Evolutionary conservation across 2,329 filamentous ascomycete species (phyloP), one percentile per base, ranked within the genome.

Genomic region (Alternaria viburni): DNA sequence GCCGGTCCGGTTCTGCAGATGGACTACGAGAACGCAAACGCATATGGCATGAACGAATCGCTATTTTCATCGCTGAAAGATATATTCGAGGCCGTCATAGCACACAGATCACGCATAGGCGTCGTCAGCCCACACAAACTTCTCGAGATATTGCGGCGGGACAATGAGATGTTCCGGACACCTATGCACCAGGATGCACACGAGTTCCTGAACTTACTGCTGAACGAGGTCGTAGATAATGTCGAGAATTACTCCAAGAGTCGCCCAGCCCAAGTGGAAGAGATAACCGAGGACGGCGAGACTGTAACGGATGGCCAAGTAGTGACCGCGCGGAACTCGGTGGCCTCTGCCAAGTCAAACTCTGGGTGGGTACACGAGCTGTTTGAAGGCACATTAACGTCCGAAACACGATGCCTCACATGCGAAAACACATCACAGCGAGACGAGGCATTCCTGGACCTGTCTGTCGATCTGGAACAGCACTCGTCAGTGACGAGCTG

Each of bases 171-270:
- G 91, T 99, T 99, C 75, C 90, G 93, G 62, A 95, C 93, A 43
- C 92, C 94, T 5, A 97, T 97, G 92, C 96, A 99, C 79, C 96
- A 99, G 78, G 96, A 99, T 78, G 96, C 96, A 1, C 96, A 99
- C 79, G 96, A 99, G 77, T 99, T 99, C 71, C 88, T 98, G 72
- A 97, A 97, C 63, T 84, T 98, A 30, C 86, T 99, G 3, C 85
- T 99, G n/a, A 99, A 99, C 79, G 92, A 97, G 77, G 92, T 99
- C 32, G 95, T 99, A 56, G 88, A 93, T 51, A 97, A 95, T 74
- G 93, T 99, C 25, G 96, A 99, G 81, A 87, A 89, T n/a, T 93
- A 94, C 72, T 91, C 93, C 25, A 90, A 88, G 73, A 86, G 88
- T 61, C 82, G 90, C 51, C 81, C 86, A 26, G 80, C 69, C 69